Base-by-base conservation (phyloP, 345 rosid species). In the Ceriops decandra region DNA sequence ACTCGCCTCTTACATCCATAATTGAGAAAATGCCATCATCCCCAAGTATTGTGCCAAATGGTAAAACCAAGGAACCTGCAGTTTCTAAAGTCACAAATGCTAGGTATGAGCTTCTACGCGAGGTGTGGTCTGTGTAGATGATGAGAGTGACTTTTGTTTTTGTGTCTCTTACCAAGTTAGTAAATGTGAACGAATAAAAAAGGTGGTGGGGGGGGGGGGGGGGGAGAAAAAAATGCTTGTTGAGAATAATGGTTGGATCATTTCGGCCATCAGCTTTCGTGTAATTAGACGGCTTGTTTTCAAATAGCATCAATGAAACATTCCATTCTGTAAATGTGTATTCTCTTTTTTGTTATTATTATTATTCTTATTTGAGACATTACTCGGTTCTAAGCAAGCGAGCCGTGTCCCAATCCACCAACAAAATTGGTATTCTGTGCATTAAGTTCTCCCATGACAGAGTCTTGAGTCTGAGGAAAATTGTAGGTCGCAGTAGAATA, bases 101-200 rank as follows among this genome's bases (percentile, higher is more conserved):
- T 52, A 84, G 98, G 80, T 91, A 88, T 36, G 81, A 81, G 65
- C 98, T 93, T 76, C 97, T 95, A 57, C 79, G 87, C 0, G 87
- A 88, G 85, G 90, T 91, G 62, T 95, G 99, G 99, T 80, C 87
- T 46, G 70, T 70, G 10, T 83, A 78, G 80, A 60, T 20, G 47
- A 28, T 32, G 27, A 57, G 57, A 27, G 65, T 31, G 42, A 36
- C 1, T 60, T 20, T 20, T 57, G 11, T 11, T 51, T 52, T 35
- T 5, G 5, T 24, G 2, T 6, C 60, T 6, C 4, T 66, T 36
- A 28, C 60, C 6, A 53, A 61, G 15, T 13, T 13, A 42, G 72
- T 52, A 72, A 30, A 71, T 42, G 57, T 35, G 32, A 69, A 35
- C 35, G 4, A 42, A 11, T 22, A 24, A 30, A 67, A 26, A 31